A percentile compares a stretch with the other conserved stretches of the same genome.
phyloP scores from a whole-genome alignment of 208 protist species.

The Trypanosoma grayi region DNA sequence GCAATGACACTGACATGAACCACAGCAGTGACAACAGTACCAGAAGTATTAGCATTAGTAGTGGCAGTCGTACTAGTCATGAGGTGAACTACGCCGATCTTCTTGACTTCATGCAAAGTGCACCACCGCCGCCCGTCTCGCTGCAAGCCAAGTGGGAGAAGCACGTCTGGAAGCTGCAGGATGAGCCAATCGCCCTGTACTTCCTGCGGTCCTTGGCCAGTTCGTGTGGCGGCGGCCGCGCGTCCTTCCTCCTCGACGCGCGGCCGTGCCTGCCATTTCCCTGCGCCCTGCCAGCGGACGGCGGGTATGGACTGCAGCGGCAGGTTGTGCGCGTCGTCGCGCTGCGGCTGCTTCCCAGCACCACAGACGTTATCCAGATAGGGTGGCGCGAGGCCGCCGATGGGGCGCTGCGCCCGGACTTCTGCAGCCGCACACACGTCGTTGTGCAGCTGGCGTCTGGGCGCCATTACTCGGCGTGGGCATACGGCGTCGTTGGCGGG shows the following conservation, averaged over 20 bases:
- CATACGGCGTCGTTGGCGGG: slow-evolving; percentile 44
- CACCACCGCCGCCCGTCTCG: slow-evolving; percentile 33
- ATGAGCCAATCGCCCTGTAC: slow-evolving; percentile 62
- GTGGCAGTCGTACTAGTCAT: no score
- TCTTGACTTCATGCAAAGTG: slow-evolving; percentile 23
- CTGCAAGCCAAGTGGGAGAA: slow-evolving; percentile 52
- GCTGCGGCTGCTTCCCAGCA: slow-evolving; percentile 35
- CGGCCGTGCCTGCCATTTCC: neutral
- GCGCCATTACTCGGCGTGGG: slow-evolving; percentile 36
- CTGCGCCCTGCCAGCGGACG: neutral
- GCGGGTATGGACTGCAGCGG: slow-evolving; percentile 9
- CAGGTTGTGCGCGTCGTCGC: slow-evolving; percentile 45
- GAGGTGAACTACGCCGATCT: slow-evolving; percentile 26
- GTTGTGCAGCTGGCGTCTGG: slow-evolving; percentile 20
- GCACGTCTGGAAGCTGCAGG: slow-evolving; percentile 48
- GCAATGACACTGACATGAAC: neutral
- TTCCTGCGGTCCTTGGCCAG: slow-evolving; percentile 61
- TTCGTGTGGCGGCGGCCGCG: slow-evolving; percentile 20
- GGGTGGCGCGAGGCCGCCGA: slow-evolving; percentile 33
- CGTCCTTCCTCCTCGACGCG: slow-evolving; percentile 14
- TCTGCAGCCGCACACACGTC: slow-evolving; percentile 25
- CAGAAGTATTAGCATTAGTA: neutral
- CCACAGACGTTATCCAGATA: slow-evolving; percentile 44
- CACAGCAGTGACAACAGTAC: neutral
- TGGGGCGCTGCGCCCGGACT: slow-evolving; percentile 4